Evolutionary conservation across 352 stramenopile species (phyloP).

Genomic region (Bremia lactucae): DNA sequence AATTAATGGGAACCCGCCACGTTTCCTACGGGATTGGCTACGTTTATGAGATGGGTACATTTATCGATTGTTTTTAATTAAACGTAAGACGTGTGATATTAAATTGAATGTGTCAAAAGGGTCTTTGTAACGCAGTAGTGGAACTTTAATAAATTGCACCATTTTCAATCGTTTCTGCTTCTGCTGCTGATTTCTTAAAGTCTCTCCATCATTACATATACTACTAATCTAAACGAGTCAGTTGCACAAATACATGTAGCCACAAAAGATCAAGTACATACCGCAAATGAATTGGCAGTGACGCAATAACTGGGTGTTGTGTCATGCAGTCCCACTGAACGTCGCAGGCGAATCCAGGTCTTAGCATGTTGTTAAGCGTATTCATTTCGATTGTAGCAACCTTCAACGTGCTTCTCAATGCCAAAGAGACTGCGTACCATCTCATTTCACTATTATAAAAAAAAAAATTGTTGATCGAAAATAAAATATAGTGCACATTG

Average conservation of each 20-base stretch:
- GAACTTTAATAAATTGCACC: constrained; percentile 42
- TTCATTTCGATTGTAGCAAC: too few species aligned
- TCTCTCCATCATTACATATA: constrained; percentile 12
- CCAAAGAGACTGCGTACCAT: too few species aligned
- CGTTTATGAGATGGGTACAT: constrained; percentile 25
- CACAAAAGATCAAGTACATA: constrained; percentile 12
- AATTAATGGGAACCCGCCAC: constrained; percentile 3
- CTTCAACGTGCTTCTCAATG: too few species aligned
- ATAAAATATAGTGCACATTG: too few species aligned
- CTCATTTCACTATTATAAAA: too few species aligned
- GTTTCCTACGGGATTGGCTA: constrained; percentile 15
- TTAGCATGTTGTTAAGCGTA: too few species aligned
- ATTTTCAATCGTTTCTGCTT: constrained; percentile 15
- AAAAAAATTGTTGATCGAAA: too few species aligned
- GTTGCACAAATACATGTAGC: constrained; percentile 20
- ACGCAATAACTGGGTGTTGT: constrained; percentile 33
- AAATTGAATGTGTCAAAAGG: constrained; percentile 41
- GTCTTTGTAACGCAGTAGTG: too few species aligned
- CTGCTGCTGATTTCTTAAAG: constrained; percentile 5
- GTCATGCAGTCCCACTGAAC: constrained; percentile 25
- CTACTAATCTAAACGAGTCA: constrained; percentile 8
- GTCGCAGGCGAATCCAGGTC: too few species aligned
- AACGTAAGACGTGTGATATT: constrained; percentile 8
- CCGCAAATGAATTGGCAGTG: constrained; percentile 48
- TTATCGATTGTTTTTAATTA: constrained; percentile 2